Conservation (phyloP, 2,329 filamentous ascomycete genomes). For the Daldinia sp. region DNA sequence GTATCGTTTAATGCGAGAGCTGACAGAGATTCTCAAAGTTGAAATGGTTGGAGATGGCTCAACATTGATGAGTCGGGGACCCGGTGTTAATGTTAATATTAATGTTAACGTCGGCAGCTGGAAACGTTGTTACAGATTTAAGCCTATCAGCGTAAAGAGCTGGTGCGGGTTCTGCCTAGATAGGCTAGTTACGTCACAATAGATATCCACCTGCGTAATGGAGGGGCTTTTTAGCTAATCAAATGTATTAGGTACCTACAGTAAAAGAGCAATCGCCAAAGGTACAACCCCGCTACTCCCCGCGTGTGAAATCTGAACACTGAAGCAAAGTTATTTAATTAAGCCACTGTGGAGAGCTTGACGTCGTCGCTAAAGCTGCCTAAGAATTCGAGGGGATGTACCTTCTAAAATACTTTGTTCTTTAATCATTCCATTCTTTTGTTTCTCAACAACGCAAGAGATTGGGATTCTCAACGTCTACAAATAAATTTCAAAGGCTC, state of each 20-base stretch:
- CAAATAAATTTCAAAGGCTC: not conserved
- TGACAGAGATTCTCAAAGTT: constrained; percentile 5
- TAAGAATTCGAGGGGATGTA: constrained; percentile 17
- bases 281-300: constrained; percentile 1
- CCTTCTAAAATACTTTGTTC: not conserved
- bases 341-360: constrained; percentile 40
- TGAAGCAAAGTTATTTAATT: constrained; percentile 18
- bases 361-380: constrained; percentile 45
- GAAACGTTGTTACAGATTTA: constrained; percentile 12
- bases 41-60: constrained; percentile 31
- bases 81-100: constrained; percentile 21
- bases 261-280: too few species aligned
- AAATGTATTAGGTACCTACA: not conserved
- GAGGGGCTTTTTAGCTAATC: constrained; percentile 21
- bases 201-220: not conserved
- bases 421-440: not conserved
- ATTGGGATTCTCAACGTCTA: not conserved
- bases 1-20: not conserved
- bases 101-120: not conserved
- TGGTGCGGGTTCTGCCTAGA: not conserved
- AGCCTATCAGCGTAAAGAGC: constrained; percentile 17
- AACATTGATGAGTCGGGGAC: constrained; percentile 24
- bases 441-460: not conserved
- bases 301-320: not conserved
- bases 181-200: constrained; percentile 14